Evolutionary conservation across 1,139 yeast species (phyloP), one percentile per base, ranked within the genome.

Genomic region (Nematodospora anomalae): DNA sequence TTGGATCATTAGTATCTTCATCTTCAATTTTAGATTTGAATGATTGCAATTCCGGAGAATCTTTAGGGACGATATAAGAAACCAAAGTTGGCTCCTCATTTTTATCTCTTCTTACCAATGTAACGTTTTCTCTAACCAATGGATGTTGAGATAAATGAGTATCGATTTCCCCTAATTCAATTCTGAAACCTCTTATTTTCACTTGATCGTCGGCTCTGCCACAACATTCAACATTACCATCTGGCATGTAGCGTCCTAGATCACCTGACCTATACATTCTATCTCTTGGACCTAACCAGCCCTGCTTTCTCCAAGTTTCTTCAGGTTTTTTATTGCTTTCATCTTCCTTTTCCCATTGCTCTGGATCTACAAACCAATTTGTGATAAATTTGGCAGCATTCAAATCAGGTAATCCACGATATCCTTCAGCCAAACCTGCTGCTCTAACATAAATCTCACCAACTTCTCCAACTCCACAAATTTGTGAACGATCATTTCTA

Each of bases 181-280:
- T 94, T 67, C 99, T 80, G 76, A 94, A 94, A 2, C 99, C 99
- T 67, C 98, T 81, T 47, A 94, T 92, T 64, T 94, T 94, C 44
- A 94, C 97, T 64, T 94, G 99, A 59, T 92, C 97, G 65, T 94
- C 99, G 21, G 98, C 98, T 61, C 99, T 80, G 41, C 99, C 99
- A 60, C 95, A 84, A 62, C 97, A 92, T 68, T 92, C 99, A 47
- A 94, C 92, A 63, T 92, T 87, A 42, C 98, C 98, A 54, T 89
- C 96, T 4, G 98, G 97, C 41, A 90, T 69, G 59, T 92, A 94
- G 50, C 98, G 80, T 35, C 99, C 99, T 51, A 92, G 72, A 63
- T 94, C 99, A 50, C 98, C 99, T 27, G 97, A 90, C 65, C 98
- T 78, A 68, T 92, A 92, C 44, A 94, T 68, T 56, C 99, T 77